Evolutionary conservation across 208 protist genomes (phyloP).

Genomic region (Blastocrithidia nonstop): DNA sequence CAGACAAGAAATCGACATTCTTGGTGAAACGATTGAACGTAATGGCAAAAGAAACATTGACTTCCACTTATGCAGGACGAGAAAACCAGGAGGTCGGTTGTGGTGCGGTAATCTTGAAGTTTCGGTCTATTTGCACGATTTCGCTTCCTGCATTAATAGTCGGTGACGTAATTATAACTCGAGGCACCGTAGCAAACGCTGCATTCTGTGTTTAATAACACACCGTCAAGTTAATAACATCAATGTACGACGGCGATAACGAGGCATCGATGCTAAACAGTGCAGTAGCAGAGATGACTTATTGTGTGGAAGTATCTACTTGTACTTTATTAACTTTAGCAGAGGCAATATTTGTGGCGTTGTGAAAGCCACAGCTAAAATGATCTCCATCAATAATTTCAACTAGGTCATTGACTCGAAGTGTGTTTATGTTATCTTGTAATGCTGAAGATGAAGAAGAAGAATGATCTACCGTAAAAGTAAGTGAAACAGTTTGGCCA

Average conservation of each 20-base stretch:
- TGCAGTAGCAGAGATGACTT: background rate
- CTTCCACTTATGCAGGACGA: constrained; percentile 35
- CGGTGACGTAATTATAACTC: constrained; percentile 4
- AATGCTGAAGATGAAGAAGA: background rate
- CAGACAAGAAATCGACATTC: constrained; percentile 20
- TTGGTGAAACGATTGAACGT: constrained; percentile 30
- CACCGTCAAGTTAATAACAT: constrained; percentile 22
- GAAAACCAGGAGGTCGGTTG: constrained; percentile 35
- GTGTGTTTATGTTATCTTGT: too few relatives aligned
- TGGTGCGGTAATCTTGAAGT: constrained; percentile 22
- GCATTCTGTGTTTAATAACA: constrained; percentile 44
- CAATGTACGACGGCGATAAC: background rate
- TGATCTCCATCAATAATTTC: constrained; percentile 56
- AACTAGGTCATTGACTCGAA: constrained; percentile 23
- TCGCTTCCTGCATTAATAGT: too few relatives aligned
- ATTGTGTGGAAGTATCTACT: background rate
- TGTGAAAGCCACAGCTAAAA: constrained; percentile 64
- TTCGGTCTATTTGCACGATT: constrained; percentile 24
- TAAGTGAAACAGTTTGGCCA: constrained; percentile 36
- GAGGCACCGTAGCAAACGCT: constrained; percentile 60
- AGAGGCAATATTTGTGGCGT: constrained; percentile 37
- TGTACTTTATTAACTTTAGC: constrained; percentile 8
- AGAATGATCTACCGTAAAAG: constrained; percentile 12
- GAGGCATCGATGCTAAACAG: background rate
- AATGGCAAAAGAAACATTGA: constrained; percentile 20